Base-by-base conservation (phyloP, 1,139 yeast species). In the Geotrichum restrictum region DNA sequence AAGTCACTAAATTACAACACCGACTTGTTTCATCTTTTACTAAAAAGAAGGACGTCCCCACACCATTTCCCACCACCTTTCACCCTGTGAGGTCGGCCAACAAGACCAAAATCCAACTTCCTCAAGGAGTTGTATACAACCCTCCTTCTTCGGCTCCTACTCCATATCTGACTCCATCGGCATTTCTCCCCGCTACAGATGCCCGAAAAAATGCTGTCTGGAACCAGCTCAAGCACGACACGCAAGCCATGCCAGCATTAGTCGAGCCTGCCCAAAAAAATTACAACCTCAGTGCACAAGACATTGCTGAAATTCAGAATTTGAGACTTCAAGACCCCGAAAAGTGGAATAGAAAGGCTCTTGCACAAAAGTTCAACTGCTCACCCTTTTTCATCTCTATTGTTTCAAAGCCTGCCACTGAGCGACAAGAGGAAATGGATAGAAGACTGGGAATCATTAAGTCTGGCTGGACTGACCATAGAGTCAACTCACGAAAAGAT, bases 151-250 rank as follows among this genome's bases (percentile, higher is more conserved):
- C 73, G 5, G 71, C 74, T 36, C 82, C 83, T 39, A 71, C 81
- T 11, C 82, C 84, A 46, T 73, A 79, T 29, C 71, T 76, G 29
- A 88, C 95, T 0, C 95, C 96, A 33, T 77, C 77, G 57, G 82
- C 82, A 3, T 88, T 88, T 65, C 70, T 88, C 52, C 96, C 96
- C 2, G 62, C 69, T 1, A 62, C 68, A 7, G 94, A 86, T 63
- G 81, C 81, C 32, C 77, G 95, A 62, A 76, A 52, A 32, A 31
- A 22, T 14, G 53, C 74, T 55, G 69, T 67, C 1, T 56, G 62
- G 31, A 61, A 68, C 41, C 65, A 66, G 33, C 57, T 56, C 10
- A 46, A 62, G 45, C 57, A 61, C 37, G 59, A 57, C 50, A 62
- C 63, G 1, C 58, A 57, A 34, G 68, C 69, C n/a, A 71, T 71